Conservation (phyloP, 345 rosid genomes). For the Pistacia atlantica region DNA sequence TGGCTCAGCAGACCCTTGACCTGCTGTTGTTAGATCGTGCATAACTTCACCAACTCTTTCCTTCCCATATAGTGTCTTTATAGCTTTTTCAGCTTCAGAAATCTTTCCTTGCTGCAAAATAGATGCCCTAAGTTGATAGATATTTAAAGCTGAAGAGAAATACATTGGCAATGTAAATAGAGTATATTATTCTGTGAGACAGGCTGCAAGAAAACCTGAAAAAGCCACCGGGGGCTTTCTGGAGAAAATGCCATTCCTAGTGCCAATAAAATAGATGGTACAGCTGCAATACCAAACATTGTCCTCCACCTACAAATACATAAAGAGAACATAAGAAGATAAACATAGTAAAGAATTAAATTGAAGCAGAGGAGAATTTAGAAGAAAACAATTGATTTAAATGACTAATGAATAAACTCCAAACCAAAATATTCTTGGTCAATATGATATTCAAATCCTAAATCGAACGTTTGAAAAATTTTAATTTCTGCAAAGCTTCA, state of each 20-base stretch:
- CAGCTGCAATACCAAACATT: conserved; percentile 84
- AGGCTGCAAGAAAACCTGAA: conserved; percentile 58
- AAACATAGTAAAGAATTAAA: no score
- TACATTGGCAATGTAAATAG: no score
- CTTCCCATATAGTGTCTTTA: conserved; percentile 82
- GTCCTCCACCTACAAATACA: conserved; percentile 86
- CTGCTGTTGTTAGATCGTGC: conserved; percentile 62
- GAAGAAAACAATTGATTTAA: background rate
- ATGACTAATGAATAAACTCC: no score
- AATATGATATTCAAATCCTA: background rate
- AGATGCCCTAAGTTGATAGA: conserved; percentile 5
- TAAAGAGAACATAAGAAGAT: conserved; percentile 12
- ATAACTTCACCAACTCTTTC: conserved; percentile 89
- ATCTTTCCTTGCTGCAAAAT: conserved; percentile 80
- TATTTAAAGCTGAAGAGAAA: conserved; percentile 5
- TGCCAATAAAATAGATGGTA: conserved; percentile 86
- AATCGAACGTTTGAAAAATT: no score
- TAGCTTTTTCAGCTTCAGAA: conserved; percentile 76
- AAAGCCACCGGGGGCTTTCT: conserved; percentile 99
- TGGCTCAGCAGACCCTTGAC: conserved; percentile 80
- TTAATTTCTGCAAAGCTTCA: background rate
- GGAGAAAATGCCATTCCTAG: conserved; percentile 92
- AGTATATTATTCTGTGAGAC: no score
- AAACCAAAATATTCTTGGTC: background rate
- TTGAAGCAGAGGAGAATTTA: background rate